Evolutionary conservation across 768 basidiomycete species (phyloP).

Genomic region (Auriscalpium vulgare): DNA sequence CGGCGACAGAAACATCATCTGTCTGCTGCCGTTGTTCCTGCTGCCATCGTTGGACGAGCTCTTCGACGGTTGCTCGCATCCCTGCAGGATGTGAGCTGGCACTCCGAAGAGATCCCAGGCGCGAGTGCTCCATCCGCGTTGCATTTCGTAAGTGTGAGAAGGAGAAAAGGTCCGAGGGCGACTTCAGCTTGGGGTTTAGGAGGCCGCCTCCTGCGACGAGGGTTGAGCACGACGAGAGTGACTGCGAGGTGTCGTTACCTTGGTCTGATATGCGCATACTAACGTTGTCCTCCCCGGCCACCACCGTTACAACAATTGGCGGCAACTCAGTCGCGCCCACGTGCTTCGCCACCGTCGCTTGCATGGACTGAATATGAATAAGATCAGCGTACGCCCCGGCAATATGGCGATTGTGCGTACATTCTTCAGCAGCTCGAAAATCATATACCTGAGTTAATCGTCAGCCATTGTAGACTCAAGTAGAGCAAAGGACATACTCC

Average conservation of each 20-base stretch:
- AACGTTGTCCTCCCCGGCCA: slow-evolving; percentile 64
- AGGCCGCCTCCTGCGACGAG: slow-evolving; percentile 61
- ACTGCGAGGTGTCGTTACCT: slow-evolving; percentile 34
- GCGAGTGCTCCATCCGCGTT: slow-evolving; percentile 54
- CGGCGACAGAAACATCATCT: slow-evolving; percentile 17
- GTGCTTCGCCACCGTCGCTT: slow-evolving; percentile 53
- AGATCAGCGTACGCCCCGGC: background rate
- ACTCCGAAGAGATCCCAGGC: slow-evolving; percentile 59
- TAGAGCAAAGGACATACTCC: slow-evolving; percentile 43
- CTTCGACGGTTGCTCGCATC: slow-evolving; percentile 70
- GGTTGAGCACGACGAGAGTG: background rate
- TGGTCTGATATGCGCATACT: slow-evolving; percentile 86
- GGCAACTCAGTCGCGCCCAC: slow-evolving; percentile 36
- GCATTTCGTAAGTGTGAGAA: slow-evolving; percentile 83
- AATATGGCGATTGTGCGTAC: slow-evolving; percentile 30
- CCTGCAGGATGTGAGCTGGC: slow-evolving; percentile 54
- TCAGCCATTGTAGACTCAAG: slow-evolving; percentile 2
- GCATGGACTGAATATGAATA: slow-evolving; percentile 49
- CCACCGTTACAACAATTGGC: slow-evolving; percentile 68
- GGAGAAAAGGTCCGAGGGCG: slow-evolving; percentile 76
- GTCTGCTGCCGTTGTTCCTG: slow-evolving; percentile 16
- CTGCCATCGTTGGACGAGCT: slow-evolving; percentile 57
- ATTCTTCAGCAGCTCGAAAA: slow-evolving; percentile 88
- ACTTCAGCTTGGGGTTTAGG: slow-evolving; percentile 40
- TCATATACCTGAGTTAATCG: slow-evolving; percentile 51